These are phyloP conservation scores for Podaxis sp. DNA, from an alignment of 768 basidiomycete genomes.

Conservation along the genomic window DNA sequence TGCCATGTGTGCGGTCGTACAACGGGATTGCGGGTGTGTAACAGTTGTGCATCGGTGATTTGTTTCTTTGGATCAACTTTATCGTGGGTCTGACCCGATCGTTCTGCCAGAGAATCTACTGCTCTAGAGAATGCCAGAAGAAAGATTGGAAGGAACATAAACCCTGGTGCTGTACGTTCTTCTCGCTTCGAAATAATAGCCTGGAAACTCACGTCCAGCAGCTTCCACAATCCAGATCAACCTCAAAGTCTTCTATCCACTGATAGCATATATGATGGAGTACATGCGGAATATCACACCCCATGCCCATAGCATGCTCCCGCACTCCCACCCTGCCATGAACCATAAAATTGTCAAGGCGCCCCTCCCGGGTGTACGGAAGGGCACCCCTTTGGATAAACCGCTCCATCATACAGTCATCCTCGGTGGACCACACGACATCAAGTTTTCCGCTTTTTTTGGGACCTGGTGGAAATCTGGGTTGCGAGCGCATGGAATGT, in stretches of 20 bases:
- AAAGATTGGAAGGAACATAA: slow-evolving; percentile 18
- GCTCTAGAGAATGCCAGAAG: slow-evolving; percentile 17
- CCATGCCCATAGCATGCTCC: slow-evolving; percentile 7
- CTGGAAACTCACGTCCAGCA: slow-evolving; percentile 8
- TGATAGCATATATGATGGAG: slow-evolving; percentile 31
- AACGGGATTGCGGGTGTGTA: background rate
- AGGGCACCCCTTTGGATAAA: background rate
- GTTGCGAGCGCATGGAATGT: background rate
- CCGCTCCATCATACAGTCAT: slow-evolving; percentile 18
- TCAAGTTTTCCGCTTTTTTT: slow-evolving; percentile 11
- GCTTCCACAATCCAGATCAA: slow-evolving; percentile 37
- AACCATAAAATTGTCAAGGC: slow-evolving; percentile 27
- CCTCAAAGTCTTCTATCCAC: slow-evolving; percentile 32
- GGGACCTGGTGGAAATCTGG: background rate
- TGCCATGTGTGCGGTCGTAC: background rate
- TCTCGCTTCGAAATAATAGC: background rate
- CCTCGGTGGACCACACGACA: slow-evolving; percentile 26
- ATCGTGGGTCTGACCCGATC: background rate
- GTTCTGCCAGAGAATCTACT: slow-evolving; percentile 10
- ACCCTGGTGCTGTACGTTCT: slow-evolving; percentile 10
- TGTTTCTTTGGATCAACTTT: background rate
- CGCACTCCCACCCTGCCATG: slow-evolving; percentile 22
- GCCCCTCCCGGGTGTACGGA: slow-evolving; percentile 19
- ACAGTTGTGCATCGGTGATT: slow-evolving; percentile 3
- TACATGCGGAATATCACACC: slow-evolving; percentile 19